phyloP scores from a whole-genome alignment of 2,329 filamentous ascomycete species.

The Gliomastix tumulicola region DNA sequence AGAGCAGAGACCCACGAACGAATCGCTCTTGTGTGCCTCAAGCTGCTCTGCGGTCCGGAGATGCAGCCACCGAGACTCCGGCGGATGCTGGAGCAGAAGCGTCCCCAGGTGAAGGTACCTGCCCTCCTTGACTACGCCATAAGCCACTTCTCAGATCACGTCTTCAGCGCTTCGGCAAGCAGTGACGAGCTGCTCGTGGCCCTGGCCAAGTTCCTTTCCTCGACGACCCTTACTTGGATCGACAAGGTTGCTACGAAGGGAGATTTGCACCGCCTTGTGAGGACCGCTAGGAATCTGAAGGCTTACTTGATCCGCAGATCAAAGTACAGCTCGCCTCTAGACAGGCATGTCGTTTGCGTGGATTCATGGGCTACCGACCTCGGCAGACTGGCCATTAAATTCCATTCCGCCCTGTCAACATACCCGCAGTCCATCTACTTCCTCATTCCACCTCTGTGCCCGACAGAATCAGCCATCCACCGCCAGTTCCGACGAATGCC shows the following conservation, averaged over 20 bases:
- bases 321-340: constrained; percentile 12
- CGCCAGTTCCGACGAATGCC: constrained; percentile 6
- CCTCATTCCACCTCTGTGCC: constrained; percentile 26
- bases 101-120: not conserved
- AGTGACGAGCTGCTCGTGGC: constrained; percentile 11
- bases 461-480: constrained; percentile 10
- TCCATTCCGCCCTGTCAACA: constrained; percentile 15
- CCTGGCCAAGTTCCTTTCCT: constrained; percentile 15
- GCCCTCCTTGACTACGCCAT: constrained; percentile 14
- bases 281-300: constrained; percentile 13
- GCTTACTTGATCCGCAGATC: constrained; percentile 13
- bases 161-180: constrained; percentile 9
- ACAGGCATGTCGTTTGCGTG: constrained; percentile 12
- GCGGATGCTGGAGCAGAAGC: not conserved
- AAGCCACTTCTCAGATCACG: constrained; percentile 16
- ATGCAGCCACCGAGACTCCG: constrained; percentile 10
- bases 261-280: constrained; percentile 12
- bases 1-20: constrained; percentile 11
- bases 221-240: constrained; percentile 19
- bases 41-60: constrained; percentile 9
- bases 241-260: constrained; percentile 13
- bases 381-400: constrained; percentile 19
- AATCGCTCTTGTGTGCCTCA: constrained; percentile 15
- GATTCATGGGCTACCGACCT: constrained; percentile 22
- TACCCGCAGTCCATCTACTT: constrained; percentile 23